Evolutionary conservation across 83 land plant species (phyloP), one percentile per base, ranked within the genome.

Genomic region (Isoetes engelmannii): DNA sequence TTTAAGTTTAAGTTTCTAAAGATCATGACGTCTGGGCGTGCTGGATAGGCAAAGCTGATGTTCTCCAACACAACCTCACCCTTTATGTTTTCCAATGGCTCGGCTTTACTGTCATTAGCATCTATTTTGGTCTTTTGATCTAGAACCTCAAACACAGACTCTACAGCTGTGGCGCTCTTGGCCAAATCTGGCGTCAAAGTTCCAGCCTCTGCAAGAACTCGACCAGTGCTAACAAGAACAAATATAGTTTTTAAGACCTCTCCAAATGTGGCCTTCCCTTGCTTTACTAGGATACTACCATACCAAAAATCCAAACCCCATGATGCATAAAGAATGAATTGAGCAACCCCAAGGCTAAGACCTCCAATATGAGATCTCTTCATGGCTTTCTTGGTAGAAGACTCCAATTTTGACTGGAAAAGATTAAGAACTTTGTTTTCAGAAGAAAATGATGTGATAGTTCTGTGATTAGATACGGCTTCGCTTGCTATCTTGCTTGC

Each of bases 11-110:
- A 74, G 6, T 56, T 55, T 53, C 21, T 10, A 10, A 74, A 67
- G 7, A 74, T 64, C 42, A 47, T 3, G 20, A 74, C 53, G 4
- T 74, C 65, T 5, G 65, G 77, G 21, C 77, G 62, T 44, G 73
- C 41, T 12, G 77, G 77, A 64, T 74, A 74, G 18, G 77, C 73
- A 61, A 74, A 74, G 18, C 53, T 21, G 6, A 74, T 73, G 28
- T 68, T 57, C 46, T 48, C 47, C 5, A 67, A 43, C 21, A 68
- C 72, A 5, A 74, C 64, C 2, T 10, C 10, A 19, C 77, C 77
- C 4, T 55, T 47, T 43, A 74, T 56, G 19, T 8, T 59, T 45
- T 74, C 72, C 20, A 67, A 51, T 20, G 28, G 8, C 20, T 20
- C n/a, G 6, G 64, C 5, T 41, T 42, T 19, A 44, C 8, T 6